phyloP scores from a whole-genome alignment of 768 basidiomycete species.

The Boletus fagicola region DNA sequence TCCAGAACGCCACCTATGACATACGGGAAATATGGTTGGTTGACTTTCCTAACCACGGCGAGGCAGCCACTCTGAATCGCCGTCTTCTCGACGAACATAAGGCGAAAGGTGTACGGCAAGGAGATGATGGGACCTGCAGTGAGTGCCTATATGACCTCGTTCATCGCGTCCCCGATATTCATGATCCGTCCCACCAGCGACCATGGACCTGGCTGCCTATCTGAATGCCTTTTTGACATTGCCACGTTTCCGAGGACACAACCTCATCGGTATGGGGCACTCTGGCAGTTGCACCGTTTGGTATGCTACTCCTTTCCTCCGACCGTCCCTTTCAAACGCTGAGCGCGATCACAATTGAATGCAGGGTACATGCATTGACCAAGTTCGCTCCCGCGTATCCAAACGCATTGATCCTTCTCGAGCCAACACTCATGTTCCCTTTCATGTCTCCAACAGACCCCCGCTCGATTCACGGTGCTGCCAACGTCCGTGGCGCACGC shows the following conservation, averaged over 20 bases:
- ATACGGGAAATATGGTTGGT: conserved; percentile 36
- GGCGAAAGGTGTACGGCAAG: not conserved
- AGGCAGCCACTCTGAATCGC: conserved; percentile 35
- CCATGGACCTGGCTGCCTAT: conserved; percentile 24
- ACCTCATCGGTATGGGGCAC: conserved; percentile 27
- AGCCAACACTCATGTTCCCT: conserved; percentile 35
- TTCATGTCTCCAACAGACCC: conserved; percentile 26
- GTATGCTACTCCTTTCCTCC: conserved; percentile 3
- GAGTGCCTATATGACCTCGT: conserved; percentile 4
- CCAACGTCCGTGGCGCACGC: conserved; percentile 30
- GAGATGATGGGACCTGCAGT: conserved; percentile 22
- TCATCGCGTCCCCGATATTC: too few relatives aligned
- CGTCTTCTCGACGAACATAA: conserved; percentile 26
- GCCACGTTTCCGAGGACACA: conserved; percentile 23
- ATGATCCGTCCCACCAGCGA: conserved; percentile 13
- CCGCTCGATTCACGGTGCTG: conserved; percentile 29
- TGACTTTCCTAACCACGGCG: conserved; percentile 38
- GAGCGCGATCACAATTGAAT: not conserved
- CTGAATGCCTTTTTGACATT: conserved; percentile 25
- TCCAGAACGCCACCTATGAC: conserved; percentile 13
- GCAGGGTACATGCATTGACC: conserved; percentile 22
- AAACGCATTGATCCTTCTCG: conserved; percentile 25
- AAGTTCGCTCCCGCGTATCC: conserved; percentile 13
- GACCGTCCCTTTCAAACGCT: not conserved
- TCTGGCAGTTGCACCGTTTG: conserved; percentile 32